Base-by-base conservation (phyloP, 108 stramenopile species). In the Ochromonas danica region DNA sequence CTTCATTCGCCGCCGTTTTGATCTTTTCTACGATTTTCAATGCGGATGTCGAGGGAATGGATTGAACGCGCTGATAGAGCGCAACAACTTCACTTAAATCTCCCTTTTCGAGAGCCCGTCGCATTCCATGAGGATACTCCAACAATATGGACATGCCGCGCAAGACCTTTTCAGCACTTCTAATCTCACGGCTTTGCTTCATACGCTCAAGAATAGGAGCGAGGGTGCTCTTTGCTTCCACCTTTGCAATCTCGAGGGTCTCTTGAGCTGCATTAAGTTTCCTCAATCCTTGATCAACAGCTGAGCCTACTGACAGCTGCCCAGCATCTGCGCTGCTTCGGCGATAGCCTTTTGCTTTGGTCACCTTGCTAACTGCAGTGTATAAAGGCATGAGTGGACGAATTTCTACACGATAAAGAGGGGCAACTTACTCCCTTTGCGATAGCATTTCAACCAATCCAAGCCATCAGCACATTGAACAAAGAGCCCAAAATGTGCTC, bases 171-270 rank as follows among this genome's bases (percentile, higher is more conserved):
- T 75, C 72, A 22, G 72, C 72, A 36, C 51, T 75, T 27, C 31
- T 27, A 6, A 75, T 22, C 31, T 75, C 30, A 14, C 72, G 36
- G 10, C n/a, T 57, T 31, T 60, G n/a, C 28, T 75, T 45, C 72
- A 75, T 75, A 14, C 72, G 36, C 40, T 45, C 51, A 28, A 75
- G 31, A 41, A 75, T 75, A 33, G 72, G 72, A 6, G 72, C 43
- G 45, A 75, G 72, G 14, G 72, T 75, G 31, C 38, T 75, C 40
- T 75, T 45, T 10, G 72, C 72, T 60, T 75, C 72, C 10, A 30
- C 30, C 38, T 75, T 75, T 6, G 72, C 72, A 6, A 57, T 6
- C 3, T 67, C 63, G 3, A 67, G 25, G 14, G 51, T 75, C 22
- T 14, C 6, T 14, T 70, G 67, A 38, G 41, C 67, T 40, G 14